Conservation (phyloP, 495 filamentous ascomycete species). For the Penicillium ucsense region DNA sequence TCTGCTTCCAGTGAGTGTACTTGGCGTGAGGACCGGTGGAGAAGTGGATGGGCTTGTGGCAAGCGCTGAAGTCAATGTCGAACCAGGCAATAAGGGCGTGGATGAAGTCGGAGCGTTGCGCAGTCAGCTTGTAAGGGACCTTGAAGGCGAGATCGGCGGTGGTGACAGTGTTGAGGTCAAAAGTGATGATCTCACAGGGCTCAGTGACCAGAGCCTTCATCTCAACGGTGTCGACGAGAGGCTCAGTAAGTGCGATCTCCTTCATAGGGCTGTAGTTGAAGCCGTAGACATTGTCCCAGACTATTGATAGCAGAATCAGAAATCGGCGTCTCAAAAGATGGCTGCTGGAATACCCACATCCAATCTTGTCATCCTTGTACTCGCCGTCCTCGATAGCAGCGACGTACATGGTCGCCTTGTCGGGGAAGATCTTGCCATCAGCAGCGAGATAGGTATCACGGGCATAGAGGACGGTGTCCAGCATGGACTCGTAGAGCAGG, state of each 20-base stretch:
- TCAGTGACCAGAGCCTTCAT: constrained; percentile 73
- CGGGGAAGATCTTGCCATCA: constrained; percentile 82
- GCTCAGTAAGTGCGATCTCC: constrained; percentile 71
- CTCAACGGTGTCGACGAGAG: constrained; percentile 74
- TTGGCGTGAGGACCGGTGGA: constrained; percentile 83
- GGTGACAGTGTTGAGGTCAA: constrained; percentile 75
- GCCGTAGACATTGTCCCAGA: constrained; percentile 98
- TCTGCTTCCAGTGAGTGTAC: constrained; percentile 95
- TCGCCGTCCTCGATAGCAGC: constrained; percentile 80
- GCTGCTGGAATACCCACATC: constrained; percentile 43
- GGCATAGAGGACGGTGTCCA: constrained; percentile 90
- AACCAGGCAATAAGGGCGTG: constrained; percentile 97
- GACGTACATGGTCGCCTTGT: constrained; percentile 82
- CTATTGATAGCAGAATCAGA: constrained; percentile 23
- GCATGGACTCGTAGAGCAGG: constrained; percentile 96
- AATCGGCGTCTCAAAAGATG: not conserved
- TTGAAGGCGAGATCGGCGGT: constrained; percentile 66
- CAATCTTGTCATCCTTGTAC: constrained; percentile 83
- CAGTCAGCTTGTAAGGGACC: constrained; percentile 58
- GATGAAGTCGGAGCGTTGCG: constrained; percentile 77
- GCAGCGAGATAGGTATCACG: constrained; percentile 81
- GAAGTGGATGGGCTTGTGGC: constrained; percentile 78
- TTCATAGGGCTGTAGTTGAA: constrained; percentile 94
- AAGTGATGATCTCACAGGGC: constrained; percentile 59
- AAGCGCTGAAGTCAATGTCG: constrained; percentile 94